These are phyloP conservation scores for Ministeria vibrans DNA, from an alignment of 78 protist genomes.

Conservation along the genomic window DNA sequence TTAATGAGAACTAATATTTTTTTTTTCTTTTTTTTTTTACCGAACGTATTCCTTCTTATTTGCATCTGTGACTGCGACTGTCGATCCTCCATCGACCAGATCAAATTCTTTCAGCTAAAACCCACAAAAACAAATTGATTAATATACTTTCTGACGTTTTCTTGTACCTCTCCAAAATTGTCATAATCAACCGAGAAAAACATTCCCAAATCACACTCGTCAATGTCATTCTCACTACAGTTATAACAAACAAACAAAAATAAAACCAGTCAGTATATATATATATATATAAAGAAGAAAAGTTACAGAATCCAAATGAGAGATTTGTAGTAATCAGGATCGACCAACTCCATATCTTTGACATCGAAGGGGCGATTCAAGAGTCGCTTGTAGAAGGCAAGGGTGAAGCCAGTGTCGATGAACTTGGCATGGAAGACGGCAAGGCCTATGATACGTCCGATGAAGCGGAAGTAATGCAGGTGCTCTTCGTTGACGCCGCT, in stretches of 20 bases:
- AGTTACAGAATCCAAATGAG: conserved; percentile 63
- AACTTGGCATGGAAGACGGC: conserved; percentile 57
- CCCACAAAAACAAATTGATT: too few species aligned
- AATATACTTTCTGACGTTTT: too few species aligned
- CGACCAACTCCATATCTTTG: conserved; percentile 83
- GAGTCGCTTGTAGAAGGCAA: conserved; percentile 87
- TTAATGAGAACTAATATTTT: too few species aligned
- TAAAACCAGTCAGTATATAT: background rate
- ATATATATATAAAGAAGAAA: background rate
- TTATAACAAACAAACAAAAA: background rate
- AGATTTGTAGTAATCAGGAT: conserved; percentile 70
- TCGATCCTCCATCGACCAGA: conserved; percentile 27
- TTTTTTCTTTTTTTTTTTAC: too few species aligned
- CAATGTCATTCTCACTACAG: conserved; percentile 27
- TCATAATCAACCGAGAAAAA: conserved; percentile 25
- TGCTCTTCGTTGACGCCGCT: conserved; percentile 61
- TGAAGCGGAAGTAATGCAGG: conserved; percentile 54
- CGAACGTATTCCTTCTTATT: conserved; percentile 50
- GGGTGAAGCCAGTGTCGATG: conserved; percentile 43
- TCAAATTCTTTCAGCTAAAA: conserved; percentile 21
- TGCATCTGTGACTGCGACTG: conserved; percentile 39
- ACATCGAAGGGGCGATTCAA: conserved; percentile 52
- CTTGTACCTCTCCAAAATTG: conserved; percentile 42
- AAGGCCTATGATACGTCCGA: conserved; percentile 64
- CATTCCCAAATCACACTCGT: conserved; percentile 19